Percentiles rank a stretch among this genome's conserved stretches.
These are phyloP conservation scores for Pelargonium cotyledonis DNA, from an alignment of 441 rosid species.

Conservation along the genomic window DNA sequence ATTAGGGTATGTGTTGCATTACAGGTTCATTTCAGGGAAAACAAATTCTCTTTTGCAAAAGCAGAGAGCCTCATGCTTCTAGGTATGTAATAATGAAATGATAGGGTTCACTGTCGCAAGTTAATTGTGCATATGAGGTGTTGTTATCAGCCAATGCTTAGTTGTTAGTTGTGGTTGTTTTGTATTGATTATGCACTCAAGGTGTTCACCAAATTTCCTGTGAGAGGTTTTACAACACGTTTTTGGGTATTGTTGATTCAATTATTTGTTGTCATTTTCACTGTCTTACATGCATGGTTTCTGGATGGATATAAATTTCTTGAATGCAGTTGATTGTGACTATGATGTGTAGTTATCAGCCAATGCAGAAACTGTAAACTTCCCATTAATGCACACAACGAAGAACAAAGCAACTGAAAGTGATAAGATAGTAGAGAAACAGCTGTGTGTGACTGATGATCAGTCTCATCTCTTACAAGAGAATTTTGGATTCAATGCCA, in stretches of 20 bases:
- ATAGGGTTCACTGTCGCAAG: too few species aligned
- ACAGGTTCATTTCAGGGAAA: too few species aligned
- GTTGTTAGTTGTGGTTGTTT: too few species aligned
- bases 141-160: too few species aligned
- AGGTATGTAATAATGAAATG: too few species aligned
- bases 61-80: too few species aligned
- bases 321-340: not conserved
- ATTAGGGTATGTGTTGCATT: too few species aligned
- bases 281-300: not conserved
- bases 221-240: too few species aligned
- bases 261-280: not conserved
- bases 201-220: too few species aligned
- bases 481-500: not conserved
- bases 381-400: not conserved
- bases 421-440: not conserved
- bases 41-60: too few species aligned
- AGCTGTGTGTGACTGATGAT: not conserved
- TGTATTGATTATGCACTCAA: too few species aligned
- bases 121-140: too few species aligned
- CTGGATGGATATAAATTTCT: not conserved
- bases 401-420: not conserved
- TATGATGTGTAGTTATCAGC: not conserved
- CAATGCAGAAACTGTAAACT: not conserved
- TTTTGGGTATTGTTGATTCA: not conserved
- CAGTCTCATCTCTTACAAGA: conserved; percentile 1